Evolutionary conservation across 169 alveolate species (phyloP), one percentile per base, ranked within the genome.

Genomic region (Amoebophrya sp.): DNA sequence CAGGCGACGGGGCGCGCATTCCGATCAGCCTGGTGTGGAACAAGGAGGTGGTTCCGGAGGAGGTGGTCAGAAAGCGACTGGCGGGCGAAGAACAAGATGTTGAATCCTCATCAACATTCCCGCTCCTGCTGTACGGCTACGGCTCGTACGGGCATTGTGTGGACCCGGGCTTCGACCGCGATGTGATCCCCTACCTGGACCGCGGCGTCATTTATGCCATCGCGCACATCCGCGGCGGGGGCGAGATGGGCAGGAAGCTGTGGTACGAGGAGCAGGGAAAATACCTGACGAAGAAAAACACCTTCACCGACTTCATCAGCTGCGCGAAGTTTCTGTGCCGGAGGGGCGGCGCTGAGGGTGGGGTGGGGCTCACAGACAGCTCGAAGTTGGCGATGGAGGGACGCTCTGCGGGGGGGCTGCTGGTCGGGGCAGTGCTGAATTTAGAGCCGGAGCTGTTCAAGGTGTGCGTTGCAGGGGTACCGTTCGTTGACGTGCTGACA

Each of bases 161-260:
- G 34, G 89, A 87, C 29, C 89, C 89, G 38, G 43, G 38, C 34
- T 87, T 87, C 23, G 89, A 87, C 89, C 40, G 40, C 29, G 42
- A 39, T 34, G 40, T 23, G 89, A 0, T 87, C 16, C 0, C 50
- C 43, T 40, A 40, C 48, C 92, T 91, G 34, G 92, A 91, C 42
- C 41, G 93, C 10, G 93, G 93, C 69, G 34, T 88, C 88, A 40
- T 91, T 26, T 91, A 50, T 67, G 90, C 78, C 34, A 88, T 91
- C 50, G 92, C 93, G 34, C 93, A 91, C 58, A 50, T 91, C 15
- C 40, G 93, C 16, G 93, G 93, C 18, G 70, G 90, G n/a, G 88
- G 41, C 31, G 93, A 91, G 69, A 31, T 89, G 88, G 89, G 88
- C n/a, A 16, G 88, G 0, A 20, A 20, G 4, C 7, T 58, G 4